phyloP scores from a whole-genome alignment of 352 stramenopile genomes.

The Bremia lactucae region DNA sequence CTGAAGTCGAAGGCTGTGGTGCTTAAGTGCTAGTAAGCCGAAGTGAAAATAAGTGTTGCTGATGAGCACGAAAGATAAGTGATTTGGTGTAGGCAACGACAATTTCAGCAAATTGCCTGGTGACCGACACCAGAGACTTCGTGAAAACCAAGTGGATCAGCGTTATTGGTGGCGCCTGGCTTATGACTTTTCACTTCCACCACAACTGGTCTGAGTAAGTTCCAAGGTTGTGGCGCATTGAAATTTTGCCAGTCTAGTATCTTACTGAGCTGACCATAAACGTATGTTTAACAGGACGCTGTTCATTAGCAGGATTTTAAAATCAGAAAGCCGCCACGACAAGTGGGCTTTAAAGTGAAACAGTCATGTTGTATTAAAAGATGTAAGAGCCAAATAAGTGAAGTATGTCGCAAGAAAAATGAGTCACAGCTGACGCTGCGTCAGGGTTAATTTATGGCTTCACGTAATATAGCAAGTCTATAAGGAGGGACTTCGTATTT shows the following conservation, averaged over 20 bases:
- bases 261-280: slow-evolving; percentile 16
- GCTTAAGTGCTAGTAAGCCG: slow-evolving; percentile 9
- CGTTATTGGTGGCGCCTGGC: background rate
- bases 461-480: too few species aligned
- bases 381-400: background rate
- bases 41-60: slow-evolving; percentile 21
- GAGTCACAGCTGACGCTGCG: too few species aligned
- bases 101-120: slow-evolving; percentile 1
- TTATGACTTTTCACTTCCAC: slow-evolving; percentile 9
- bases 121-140: slow-evolving; percentile 7
- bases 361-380: background rate
- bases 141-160: slow-evolving; percentile 13
- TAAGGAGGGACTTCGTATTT: too few species aligned
- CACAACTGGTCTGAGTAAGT: slow-evolving; percentile 3
- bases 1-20: slow-evolving; percentile 6
- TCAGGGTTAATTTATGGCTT: too few species aligned
- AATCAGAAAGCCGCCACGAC: slow-evolving; percentile 10
- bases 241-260: slow-evolving; percentile 9
- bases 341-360: background rate
- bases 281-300: too few species aligned
- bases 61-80: slow-evolving; percentile 6
- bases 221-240: background rate
- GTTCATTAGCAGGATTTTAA: too few species aligned
- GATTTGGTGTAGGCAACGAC: slow-evolving; percentile 1
- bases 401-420: too few species aligned